Evolutionary conservation across 2,329 filamentous ascomycete genomes (phyloP).

Genomic region (Phaeosphaeria sp.): DNA sequence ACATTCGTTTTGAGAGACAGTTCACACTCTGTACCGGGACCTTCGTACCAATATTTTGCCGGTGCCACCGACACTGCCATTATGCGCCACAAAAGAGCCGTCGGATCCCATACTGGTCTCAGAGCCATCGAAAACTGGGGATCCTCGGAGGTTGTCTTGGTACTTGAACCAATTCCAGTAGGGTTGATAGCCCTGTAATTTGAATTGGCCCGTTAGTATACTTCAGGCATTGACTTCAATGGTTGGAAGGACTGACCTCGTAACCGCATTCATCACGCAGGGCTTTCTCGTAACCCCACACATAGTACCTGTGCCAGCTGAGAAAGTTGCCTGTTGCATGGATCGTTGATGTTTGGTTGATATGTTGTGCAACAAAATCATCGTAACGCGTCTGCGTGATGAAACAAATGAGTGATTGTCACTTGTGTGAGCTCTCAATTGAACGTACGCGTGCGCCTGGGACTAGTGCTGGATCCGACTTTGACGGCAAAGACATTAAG

Average conservation of each 20-base stretch:
- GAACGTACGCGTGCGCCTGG: constrained; percentile 20
- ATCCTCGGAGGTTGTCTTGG: constrained; percentile 33
- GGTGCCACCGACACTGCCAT: constrained; percentile 22
- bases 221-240: not conserved
- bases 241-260: not conserved
- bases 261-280: constrained; percentile 50
- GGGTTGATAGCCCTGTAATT: constrained; percentile 33
- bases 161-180: constrained; percentile 58
- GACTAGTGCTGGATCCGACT: constrained; percentile 13
- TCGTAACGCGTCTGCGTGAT: constrained; percentile 27
- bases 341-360: constrained; percentile 26
- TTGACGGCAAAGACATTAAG: constrained; percentile 18
- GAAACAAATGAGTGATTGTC: not conserved
- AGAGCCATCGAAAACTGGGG: constrained; percentile 36
- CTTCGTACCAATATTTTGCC: constrained; percentile 17
- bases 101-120: constrained; percentile 45
- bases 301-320: constrained; percentile 48
- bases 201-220: not conserved
- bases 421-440: not conserved
- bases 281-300: constrained; percentile 46
- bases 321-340: constrained; percentile 31
- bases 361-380: constrained; percentile 35
- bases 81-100: constrained; percentile 25
- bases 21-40: too few species aligned
- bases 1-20: too few species aligned